These are phyloP conservation scores for Chlorokybus atmophyticus DNA, from an alignment of 139 green algal genomes.

Conservation along the genomic window DNA sequence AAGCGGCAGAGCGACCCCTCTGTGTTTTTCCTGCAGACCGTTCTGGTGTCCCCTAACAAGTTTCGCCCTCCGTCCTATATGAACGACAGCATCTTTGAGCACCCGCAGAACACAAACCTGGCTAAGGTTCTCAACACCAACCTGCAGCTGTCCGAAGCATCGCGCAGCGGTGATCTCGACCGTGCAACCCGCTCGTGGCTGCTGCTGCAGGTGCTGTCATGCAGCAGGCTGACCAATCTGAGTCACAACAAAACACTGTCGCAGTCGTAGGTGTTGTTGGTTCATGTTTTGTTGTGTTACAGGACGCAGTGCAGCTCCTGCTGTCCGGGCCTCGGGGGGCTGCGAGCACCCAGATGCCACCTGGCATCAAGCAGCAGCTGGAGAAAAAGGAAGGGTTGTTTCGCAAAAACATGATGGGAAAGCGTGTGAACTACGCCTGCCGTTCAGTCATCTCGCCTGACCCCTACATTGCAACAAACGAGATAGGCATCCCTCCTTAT, in stretches of 20 bases:
- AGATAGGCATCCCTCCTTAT: slow-evolving; percentile 93
- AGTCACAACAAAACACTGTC: too few species aligned
- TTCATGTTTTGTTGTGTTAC: too few species aligned
- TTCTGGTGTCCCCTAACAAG: slow-evolving; percentile 80
- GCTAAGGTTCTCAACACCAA: slow-evolving; percentile 57
- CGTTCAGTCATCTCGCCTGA: slow-evolving; percentile 94
- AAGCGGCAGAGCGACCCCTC: slow-evolving; percentile 12
- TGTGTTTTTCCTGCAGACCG: slow-evolving; percentile 75
- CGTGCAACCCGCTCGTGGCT: slow-evolving; percentile 45
- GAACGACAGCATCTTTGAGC: slow-evolving; percentile 56
- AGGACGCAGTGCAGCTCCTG: too few species aligned
- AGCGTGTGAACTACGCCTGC: slow-evolving; percentile 93
- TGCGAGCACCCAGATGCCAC: slow-evolving; percentile 1
- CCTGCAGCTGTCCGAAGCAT: slow-evolving; percentile 44
- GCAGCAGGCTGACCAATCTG: too few species aligned
- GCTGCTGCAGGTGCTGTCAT: slow-evolving; percentile 70
- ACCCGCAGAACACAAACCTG: slow-evolving; percentile 76
- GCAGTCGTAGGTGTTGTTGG: too few species aligned
- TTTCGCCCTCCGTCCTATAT: slow-evolving; percentile 55
- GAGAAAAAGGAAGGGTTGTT: slow-evolving; percentile 99
- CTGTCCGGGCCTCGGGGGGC: too few species aligned
- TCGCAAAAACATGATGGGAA: slow-evolving; percentile 99
- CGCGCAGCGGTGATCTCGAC: slow-evolving; percentile 4
- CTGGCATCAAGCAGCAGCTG: slow-evolving; percentile 71
- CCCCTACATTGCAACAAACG: slow-evolving; percentile 66